Conservation (phyloP, 2,329 filamentous ascomycete species). For the Pleoardoris graminearum region DNA sequence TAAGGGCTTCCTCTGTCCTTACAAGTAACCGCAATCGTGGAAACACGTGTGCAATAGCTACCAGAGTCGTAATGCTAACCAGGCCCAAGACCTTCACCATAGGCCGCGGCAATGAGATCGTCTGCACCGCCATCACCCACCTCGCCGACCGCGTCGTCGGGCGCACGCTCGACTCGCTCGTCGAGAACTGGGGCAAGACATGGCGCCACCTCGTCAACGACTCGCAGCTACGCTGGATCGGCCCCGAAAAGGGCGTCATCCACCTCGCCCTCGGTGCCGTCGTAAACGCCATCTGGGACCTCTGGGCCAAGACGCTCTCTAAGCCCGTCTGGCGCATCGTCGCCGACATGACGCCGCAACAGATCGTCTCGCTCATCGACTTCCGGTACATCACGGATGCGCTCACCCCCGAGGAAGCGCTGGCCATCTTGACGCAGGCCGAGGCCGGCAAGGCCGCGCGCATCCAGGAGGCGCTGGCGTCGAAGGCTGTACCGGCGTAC, state of each 20-base stretch:
- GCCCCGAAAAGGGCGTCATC: conserved; percentile 91
- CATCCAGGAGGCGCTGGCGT: conserved; percentile 72
- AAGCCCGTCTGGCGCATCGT: conserved; percentile 93
- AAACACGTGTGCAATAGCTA: too few species aligned
- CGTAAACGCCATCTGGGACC: conserved; percentile 90
- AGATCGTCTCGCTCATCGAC: conserved; percentile 86
- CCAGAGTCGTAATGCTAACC: too few species aligned
- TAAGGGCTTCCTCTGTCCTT: too few species aligned
- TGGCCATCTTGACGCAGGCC: conserved; percentile 68
- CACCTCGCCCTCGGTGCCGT: conserved; percentile 88
- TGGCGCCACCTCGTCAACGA: conserved; percentile 93
- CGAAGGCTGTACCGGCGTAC: conserved; percentile 82
- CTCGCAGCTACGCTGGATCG: conserved; percentile 90
- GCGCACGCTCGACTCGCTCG: conserved; percentile 75
- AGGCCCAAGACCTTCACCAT: conserved; percentile 71
- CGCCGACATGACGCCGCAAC: conserved; percentile 84
- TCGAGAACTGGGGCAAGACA: conserved; percentile 80
- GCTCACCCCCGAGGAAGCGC: conserved; percentile 82
- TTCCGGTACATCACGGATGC: conserved; percentile 95
- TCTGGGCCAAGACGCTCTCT: conserved; percentile 85
- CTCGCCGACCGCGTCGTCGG: conserved; percentile 76
- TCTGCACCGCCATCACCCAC: conserved; percentile 80
- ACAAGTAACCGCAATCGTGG: too few species aligned
- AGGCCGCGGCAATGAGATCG: conserved; percentile 88
- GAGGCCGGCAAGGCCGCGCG: conserved; percentile 71